A percentile compares a stretch with the other conserved stretches of the same genome.
phyloP scores from a whole-genome alignment of 2,329 filamentous ascomycete genomes.

The Escovopsis sp. region DNA sequence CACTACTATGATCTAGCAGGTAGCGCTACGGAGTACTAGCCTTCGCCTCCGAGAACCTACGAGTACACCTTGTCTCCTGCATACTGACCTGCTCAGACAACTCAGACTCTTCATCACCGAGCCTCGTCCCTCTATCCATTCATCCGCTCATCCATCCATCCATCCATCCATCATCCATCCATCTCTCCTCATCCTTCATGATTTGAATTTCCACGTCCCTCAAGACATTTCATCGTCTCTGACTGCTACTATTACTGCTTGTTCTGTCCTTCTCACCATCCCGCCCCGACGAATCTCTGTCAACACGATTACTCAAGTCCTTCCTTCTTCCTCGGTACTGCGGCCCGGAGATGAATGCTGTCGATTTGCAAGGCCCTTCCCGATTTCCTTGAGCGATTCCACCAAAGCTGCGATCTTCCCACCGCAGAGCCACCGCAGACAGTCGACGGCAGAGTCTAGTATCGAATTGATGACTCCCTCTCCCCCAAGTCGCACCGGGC shows the following conservation, averaged over 20 bases:
- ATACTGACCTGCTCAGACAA: no score
- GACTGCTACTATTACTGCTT: no score
- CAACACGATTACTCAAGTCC: background rate
- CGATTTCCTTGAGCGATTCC: constrained; percentile 1
- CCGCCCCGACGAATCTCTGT: no score
- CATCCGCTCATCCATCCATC: background rate
- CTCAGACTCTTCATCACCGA: background rate
- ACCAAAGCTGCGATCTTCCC: background rate
- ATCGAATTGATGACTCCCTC: constrained; percentile 1
- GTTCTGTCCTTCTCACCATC: no score
- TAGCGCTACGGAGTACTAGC: background rate
- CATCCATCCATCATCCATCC: background rate
- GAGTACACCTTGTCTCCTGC: background rate
- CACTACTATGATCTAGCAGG: background rate
- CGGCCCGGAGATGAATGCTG: constrained; percentile 3
- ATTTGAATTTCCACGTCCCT: no score
- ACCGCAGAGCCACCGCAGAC: constrained; percentile 3
- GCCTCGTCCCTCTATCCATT: background rate
- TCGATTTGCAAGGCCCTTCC: constrained; percentile 1
- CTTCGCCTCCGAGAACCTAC: background rate
- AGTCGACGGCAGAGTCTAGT: background rate
- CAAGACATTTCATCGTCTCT: no score
- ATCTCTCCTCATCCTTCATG: background rate
- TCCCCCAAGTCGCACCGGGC: constrained; percentile 1
- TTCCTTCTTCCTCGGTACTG: background rate